Conservation (phyloP, 768 basidiomycete species). For the Tylopilus sp. region DNA sequence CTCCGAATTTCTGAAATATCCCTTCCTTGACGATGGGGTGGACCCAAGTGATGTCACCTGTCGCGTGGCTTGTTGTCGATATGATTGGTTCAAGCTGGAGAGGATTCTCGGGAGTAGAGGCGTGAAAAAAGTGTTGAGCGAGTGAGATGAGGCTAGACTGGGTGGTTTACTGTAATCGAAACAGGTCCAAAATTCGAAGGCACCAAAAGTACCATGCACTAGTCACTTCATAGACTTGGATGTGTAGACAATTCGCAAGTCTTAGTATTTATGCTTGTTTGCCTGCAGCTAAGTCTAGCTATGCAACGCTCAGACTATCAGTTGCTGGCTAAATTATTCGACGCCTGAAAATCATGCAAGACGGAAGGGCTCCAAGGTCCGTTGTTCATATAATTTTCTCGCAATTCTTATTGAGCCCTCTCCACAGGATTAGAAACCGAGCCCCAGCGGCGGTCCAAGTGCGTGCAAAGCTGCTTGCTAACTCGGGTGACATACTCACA, state of each 20-base stretch:
- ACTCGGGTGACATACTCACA: constrained; percentile 11
- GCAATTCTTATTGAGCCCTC: constrained; percentile 4
- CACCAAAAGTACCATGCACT: no score
- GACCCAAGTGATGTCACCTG: constrained; percentile 83
- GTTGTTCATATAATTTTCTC: no score
- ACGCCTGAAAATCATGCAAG: constrained; percentile 50
- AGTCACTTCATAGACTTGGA: no score
- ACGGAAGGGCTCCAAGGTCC: constrained; percentile 77
- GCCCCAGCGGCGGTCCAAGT: constrained; percentile 94
- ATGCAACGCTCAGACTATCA: neutral
- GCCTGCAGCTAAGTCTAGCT: neutral
- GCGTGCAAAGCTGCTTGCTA: constrained; percentile 19
- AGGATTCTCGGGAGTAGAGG: constrained; percentile 49
- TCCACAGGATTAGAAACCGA: constrained; percentile 86
- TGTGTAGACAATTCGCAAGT: no score
- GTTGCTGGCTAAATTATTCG: neutral
- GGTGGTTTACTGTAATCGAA: no score
- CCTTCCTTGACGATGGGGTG: constrained; percentile 88
- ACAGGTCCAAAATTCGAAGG: no score
- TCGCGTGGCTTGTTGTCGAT: constrained; percentile 80
- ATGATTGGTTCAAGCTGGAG: constrained; percentile 85
- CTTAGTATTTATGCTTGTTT: no score
- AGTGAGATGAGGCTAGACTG: neutral
- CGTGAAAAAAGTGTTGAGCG: constrained; percentile 14
- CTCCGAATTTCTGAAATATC: constrained; percentile 83